phyloP scores from a whole-genome alignment of 371 early-diverging fungal species.

The Saksenaea vasiformis region DNA sequence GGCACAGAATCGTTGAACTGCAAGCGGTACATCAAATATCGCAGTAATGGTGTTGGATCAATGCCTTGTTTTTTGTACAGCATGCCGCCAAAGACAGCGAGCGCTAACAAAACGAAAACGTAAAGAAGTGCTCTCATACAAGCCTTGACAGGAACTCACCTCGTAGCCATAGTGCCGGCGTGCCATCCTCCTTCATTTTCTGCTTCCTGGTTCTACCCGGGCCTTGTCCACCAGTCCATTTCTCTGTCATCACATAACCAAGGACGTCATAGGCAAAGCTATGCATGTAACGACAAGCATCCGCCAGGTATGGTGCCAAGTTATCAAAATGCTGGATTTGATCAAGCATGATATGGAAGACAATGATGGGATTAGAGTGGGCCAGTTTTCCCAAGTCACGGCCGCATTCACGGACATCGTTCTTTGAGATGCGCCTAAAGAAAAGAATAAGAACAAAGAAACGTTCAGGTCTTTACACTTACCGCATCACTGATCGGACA shows the following conservation, averaged over 20 bases:
- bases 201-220: slow-evolving; percentile 37
- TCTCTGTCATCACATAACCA: slow-evolving; percentile 71
- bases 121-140: not conserved
- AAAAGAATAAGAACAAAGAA: not conserved
- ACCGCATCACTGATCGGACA: slow-evolving; percentile 67
- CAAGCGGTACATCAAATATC: slow-evolving; percentile 71
- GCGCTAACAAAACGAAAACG: slow-evolving; percentile 26
- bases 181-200: slow-evolving; percentile 65
- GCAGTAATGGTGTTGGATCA: slow-evolving; percentile 65
- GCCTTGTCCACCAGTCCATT: slow-evolving; percentile 60
- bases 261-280: slow-evolving; percentile 86
- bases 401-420: slow-evolving; percentile 80
- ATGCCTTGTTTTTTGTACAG: slow-evolving; percentile 72
- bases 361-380: slow-evolving; percentile 82
- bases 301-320: slow-evolving; percentile 81
- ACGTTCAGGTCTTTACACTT: not conserved
- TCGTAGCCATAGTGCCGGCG: slow-evolving; percentile 53
- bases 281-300: slow-evolving; percentile 83
- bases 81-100: slow-evolving; percentile 76
- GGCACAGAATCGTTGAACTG: slow-evolving; percentile 46
- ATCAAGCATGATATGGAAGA: slow-evolving; percentile 75
- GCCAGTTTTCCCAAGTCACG: slow-evolving; percentile 81
- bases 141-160: slow-evolving; percentile 16
- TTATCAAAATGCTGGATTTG: slow-evolving; percentile 88
- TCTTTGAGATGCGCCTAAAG: slow-evolving; percentile 69